Percentiles rank a stretch among this genome's conserved stretches.
Conservation (phyloP, 2,329 filamentous ascomycete genomes). For the Paecilomyces niveus region DNA sequence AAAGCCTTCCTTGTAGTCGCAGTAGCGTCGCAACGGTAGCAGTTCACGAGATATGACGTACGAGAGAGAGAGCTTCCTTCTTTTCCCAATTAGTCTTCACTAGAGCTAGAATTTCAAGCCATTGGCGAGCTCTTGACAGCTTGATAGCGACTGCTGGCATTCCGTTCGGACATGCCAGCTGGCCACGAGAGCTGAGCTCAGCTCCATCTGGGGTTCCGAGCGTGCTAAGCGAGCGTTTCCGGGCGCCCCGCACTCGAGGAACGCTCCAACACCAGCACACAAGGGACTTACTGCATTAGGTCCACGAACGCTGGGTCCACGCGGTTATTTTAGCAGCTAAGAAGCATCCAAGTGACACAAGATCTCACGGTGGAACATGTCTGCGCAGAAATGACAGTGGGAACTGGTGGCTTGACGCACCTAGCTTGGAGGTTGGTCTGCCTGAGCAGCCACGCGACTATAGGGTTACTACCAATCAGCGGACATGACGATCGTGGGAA, state of each 20-base stretch:
- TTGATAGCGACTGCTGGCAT: too few relatives aligned
- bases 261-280: background rate
- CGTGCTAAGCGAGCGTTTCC: background rate
- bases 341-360: background rate
- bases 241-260: background rate
- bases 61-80: background rate
- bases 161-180: background rate
- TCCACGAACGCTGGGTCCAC: background rate
- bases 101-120: background rate
- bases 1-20: too few relatives aligned
- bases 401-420: background rate
- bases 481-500: too few relatives aligned
- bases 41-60: background rate
- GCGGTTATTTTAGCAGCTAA: background rate
- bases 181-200: background rate
- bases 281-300: background rate
- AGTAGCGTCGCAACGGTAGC: background rate
- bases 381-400: background rate
- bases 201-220: background rate
- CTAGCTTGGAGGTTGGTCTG: background rate
- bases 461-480: too few relatives aligned
- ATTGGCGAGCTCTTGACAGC: background rate
- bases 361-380: background rate
- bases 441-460: too few relatives aligned
- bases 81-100: background rate